These are phyloP conservation scores for Setomelanomma holmii DNA, from an alignment of 2,329 filamentous ascomycete species.

Conservation along the genomic window DNA sequence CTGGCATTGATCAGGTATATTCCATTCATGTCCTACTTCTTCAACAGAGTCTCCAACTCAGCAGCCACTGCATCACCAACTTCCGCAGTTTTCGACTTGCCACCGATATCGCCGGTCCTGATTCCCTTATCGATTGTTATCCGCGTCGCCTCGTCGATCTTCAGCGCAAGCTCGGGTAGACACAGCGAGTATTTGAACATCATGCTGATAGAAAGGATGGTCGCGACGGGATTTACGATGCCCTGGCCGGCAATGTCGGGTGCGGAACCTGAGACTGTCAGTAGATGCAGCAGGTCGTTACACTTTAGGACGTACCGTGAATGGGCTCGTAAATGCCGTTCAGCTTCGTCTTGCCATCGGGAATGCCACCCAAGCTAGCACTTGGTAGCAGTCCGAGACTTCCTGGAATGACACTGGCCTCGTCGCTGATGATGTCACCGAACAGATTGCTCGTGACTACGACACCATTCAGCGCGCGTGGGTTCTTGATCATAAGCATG, in stretches of 20 bases:
- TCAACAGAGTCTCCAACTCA: slow-evolving; percentile 74
- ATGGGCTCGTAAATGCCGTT: slow-evolving; percentile 99
- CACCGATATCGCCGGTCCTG: slow-evolving; percentile 85
- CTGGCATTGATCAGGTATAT: too few relatives aligned
- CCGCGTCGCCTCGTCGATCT: slow-evolving; percentile 82
- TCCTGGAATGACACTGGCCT: slow-evolving; percentile 92
- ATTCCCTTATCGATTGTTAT: slow-evolving; percentile 80
- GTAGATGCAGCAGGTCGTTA: slow-evolving; percentile 2
- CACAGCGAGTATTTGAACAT: slow-evolving; percentile 93
- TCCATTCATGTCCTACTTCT: slow-evolving; percentile 42
- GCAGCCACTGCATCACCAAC: slow-evolving; percentile 83
- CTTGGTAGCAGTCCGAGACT: slow-evolving; percentile 87
- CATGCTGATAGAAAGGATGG: slow-evolving; percentile 92
- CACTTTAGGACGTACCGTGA: slow-evolving; percentile 69
- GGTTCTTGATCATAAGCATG: slow-evolving; percentile 97
- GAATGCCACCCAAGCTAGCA: slow-evolving; percentile 84
- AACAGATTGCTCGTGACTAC: slow-evolving; percentile 94
- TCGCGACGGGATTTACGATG: slow-evolving; percentile 90
- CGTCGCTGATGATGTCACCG: slow-evolving; percentile 94
- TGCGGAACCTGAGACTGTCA: slow-evolving; percentile 70
- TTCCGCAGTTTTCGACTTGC: slow-evolving; percentile 73
- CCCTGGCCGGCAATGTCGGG: slow-evolving; percentile 93
- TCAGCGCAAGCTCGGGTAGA: slow-evolving; percentile 76
- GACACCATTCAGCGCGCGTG: slow-evolving; percentile 83
- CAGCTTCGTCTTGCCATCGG: slow-evolving; percentile 81